Base-by-base conservation (phyloP, 2,329 filamentous ascomycete species). In the Cercospora berteroae region DNA sequence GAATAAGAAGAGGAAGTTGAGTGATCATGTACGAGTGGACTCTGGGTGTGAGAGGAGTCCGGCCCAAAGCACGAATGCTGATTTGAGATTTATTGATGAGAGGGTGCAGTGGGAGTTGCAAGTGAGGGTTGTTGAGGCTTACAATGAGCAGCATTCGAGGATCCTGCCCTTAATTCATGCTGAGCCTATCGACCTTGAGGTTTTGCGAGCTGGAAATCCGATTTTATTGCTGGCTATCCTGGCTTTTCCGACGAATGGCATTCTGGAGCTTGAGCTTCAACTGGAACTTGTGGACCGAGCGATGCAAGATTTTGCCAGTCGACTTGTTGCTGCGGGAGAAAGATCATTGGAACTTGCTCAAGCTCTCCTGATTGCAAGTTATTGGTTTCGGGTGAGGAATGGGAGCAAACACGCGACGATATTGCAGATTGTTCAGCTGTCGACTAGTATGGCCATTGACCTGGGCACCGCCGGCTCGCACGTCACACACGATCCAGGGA, bases 281-380 rank as follows among this genome's bases (percentile, higher is more conserved):
- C 29, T 36, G 9, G 63, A 63, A 25, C 23, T 66, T 5, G 60
- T 65, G 13, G 67, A 66, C 23, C 55, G 64, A 27, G 64, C 56
- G 5, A 68, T 68, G 60, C 55, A 65, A 4, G 60, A 60, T 12
- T 66, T 68, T n/a, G 63, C 52, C 4, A 48, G 29, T 27, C 44
- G 50, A 6, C 55, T 66, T 9, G 62, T 68, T 5, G 67, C 59
- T 9, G 59, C 94, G 27, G 87, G 87, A 68, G 88, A 92, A 73
- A 94, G 94, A 81, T 92, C 87, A 44, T 79, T 96, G 13, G 92
- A 96, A 77, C 82, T 95, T 4, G 86, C 95, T 5, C 93, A 96
- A 79, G 87, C 91, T 2, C 79, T 96, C 16, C 84, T 91, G 64
- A 81, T 96, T 1, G 84, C 87, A 4, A 87, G 89, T 20, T 86